phyloP scores from a whole-genome alignment of 192 early-diverging fungal genomes.

The Funneliformis geosporum region DNA sequence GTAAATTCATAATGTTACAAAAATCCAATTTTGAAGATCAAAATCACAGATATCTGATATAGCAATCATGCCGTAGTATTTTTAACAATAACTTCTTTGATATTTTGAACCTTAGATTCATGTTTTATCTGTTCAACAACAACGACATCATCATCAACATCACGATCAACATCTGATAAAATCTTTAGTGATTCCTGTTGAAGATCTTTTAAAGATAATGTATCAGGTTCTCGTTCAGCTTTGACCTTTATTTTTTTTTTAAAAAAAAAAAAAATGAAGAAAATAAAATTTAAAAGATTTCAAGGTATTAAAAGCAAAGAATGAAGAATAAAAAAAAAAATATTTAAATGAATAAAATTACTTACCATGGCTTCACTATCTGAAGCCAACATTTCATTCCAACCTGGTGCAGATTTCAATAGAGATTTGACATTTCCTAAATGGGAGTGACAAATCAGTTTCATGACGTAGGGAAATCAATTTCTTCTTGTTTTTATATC shows the following conservation, averaged over 20 bases:
- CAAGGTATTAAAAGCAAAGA: not conserved
- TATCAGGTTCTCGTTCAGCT: not conserved
- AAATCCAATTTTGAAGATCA: too few relatives aligned
- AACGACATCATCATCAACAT: not conserved
- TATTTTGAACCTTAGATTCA: not conserved
- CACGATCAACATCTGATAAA: not conserved
- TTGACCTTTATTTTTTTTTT: not conserved
- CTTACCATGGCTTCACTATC: constrained; percentile 31
- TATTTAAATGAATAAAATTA: not conserved
- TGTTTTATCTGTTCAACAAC: not conserved
- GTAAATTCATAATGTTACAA: too few relatives aligned
- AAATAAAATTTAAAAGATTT: too few relatives aligned
- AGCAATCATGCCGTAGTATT: not conserved
- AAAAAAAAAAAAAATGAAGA: not conserved
- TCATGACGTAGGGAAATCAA: not conserved
- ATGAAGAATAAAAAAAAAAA: not conserved
- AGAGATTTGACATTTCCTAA: not conserved
- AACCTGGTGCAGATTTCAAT: constrained; percentile 17
- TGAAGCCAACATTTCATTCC: constrained; percentile 28
- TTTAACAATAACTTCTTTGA: not conserved
- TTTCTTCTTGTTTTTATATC: not conserved
- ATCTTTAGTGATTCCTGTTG: not conserved
- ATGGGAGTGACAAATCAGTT: not conserved
- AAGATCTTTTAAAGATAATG: not conserved
- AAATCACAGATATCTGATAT: too few relatives aligned